Evolutionary conservation across 495 filamentous ascomycete species (phyloP).

Genomic region (Penicillium canariense): DNA sequence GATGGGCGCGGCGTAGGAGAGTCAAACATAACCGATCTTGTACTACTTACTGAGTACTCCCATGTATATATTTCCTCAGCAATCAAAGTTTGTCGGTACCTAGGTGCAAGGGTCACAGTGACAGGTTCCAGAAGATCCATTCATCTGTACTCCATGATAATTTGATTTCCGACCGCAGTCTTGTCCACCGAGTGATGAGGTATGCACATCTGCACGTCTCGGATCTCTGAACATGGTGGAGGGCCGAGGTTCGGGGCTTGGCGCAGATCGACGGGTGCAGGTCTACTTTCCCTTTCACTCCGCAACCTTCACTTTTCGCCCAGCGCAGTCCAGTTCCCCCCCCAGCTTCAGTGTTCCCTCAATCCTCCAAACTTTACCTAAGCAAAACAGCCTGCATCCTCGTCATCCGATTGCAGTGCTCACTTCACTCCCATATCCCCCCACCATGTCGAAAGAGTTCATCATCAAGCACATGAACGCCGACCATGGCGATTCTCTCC

Average conservation of each 20-base stretch:
- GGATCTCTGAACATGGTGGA: neutral
- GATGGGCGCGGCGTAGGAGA: slow-evolving; percentile 9
- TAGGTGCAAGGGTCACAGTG: neutral
- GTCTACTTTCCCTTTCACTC: neutral
- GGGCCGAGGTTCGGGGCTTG: slow-evolving; percentile 24
- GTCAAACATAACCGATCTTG: slow-evolving; percentile 1
- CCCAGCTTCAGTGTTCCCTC: neutral
- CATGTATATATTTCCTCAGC: slow-evolving; percentile 9
- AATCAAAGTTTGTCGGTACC: slow-evolving; percentile 1
- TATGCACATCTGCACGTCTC: neutral
- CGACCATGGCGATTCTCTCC: slow-evolving; percentile 66
- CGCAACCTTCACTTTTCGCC: neutral
- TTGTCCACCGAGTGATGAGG: neutral
- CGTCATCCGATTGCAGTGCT: neutral
- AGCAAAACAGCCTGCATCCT: neutral
- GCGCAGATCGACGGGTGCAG: slow-evolving; percentile 11
- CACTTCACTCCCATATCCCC: neutral
- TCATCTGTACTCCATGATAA: neutral
- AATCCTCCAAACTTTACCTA: neutral
- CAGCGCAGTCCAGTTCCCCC: neutral
- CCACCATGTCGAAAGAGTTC: slow-evolving; percentile 49
- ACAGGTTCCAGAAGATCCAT: neutral
- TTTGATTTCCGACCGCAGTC: neutral
- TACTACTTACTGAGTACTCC: slow-evolving; percentile 7
- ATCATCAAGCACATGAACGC: slow-evolving; percentile 80